These are phyloP conservation scores for Liriodendron chinense DNA, from an alignment of 164 flowering plant species.

Conservation along the genomic window DNA sequence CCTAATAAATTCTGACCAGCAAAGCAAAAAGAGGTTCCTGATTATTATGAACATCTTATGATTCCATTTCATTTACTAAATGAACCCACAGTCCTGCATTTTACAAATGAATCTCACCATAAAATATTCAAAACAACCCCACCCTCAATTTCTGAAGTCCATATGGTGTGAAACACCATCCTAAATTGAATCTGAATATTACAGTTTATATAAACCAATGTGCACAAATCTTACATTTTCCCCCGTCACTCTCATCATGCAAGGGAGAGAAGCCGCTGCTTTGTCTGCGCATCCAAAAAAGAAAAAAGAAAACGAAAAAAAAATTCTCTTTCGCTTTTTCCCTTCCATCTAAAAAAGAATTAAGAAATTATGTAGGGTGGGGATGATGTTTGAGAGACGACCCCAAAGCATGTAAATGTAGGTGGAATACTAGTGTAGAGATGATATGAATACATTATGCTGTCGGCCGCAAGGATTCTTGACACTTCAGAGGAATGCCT, in stretches of 20 bases:
- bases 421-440: background rate
- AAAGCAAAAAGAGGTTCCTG: too few species aligned
- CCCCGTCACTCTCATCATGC: background rate
- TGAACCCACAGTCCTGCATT: background rate
- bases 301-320: background rate
- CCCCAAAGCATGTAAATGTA: constrained; percentile 3
- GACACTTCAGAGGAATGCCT: constrained; percentile 42
- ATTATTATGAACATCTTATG: background rate
- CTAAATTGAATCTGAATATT: background rate
- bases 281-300: too few species aligned
- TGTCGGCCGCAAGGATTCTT: constrained; percentile 23
- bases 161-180: background rate
- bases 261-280: background rate
- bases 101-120: constrained; percentile 8
- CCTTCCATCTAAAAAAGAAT: background rate
- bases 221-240: background rate
- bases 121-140: background rate
- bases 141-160: background rate
- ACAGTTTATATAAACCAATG: background rate
- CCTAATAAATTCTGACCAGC: too few species aligned
- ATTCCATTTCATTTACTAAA: background rate
- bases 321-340: background rate
- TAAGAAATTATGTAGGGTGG: background rate
- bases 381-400: background rate
- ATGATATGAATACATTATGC: constrained; percentile 5